These are phyloP conservation scores for Prunus mume DNA, from an alignment of 306 rosid genomes.

Conservation along the genomic window DNA sequence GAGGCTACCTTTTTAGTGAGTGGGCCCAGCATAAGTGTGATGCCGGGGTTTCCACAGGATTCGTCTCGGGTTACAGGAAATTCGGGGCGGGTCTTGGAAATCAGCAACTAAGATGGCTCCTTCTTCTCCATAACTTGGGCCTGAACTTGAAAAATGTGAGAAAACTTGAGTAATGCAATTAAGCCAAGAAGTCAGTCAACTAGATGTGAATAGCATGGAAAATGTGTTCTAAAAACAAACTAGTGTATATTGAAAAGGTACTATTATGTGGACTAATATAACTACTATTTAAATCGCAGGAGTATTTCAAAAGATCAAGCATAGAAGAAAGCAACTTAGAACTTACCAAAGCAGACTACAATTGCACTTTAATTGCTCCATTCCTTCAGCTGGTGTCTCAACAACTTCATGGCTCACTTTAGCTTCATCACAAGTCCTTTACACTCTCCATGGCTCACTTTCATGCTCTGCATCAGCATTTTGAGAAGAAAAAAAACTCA, in stretches of 20 bases:
- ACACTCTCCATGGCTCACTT: no score
- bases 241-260: slow-evolving; percentile 2
- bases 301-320: background rate
- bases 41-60: no score
- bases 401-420: no score
- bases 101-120: slow-evolving; percentile 69
- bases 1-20: no score
- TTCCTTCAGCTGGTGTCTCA: no score
- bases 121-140: slow-evolving; percentile 70
- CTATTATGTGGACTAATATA: background rate
- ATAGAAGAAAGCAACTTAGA: slow-evolving; percentile 15
- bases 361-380: no score
- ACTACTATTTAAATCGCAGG: background rate
- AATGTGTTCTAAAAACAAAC: slow-evolving; percentile 7
- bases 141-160: slow-evolving; percentile 38
- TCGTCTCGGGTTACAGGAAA: no score
- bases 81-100: no score
- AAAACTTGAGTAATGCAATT: background rate
- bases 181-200: slow-evolving; percentile 7
- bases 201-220: slow-evolving; percentile 16
- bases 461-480: no score
- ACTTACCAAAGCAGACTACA: slow-evolving; percentile 57
- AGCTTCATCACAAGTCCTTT: no score
- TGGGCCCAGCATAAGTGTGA: no score
- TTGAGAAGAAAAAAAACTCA: no score